These are phyloP conservation scores for Rhododendron griersonianum DNA, from an alignment of 148 eudicot genomes.

Conservation along the genomic window DNA sequence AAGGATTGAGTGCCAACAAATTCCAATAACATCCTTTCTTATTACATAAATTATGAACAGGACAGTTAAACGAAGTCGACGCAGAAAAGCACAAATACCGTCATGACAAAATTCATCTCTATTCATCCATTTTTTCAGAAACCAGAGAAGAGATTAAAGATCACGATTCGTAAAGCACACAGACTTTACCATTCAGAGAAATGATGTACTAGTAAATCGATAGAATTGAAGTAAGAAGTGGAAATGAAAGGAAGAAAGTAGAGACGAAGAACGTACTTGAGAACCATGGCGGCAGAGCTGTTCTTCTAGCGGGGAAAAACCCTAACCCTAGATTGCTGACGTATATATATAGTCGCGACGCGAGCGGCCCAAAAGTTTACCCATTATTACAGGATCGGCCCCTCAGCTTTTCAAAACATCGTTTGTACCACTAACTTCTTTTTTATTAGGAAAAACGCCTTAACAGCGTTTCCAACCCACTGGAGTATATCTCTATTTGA, in stretches of 20 bases:
- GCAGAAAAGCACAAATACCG: not conserved
- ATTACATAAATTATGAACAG: not conserved
- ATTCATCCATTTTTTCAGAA: not conserved
- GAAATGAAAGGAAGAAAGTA: not conserved
- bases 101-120: not conserved
- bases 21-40: no score
- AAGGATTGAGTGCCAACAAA: no score
- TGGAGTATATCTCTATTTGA: no score
- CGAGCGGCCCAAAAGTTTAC: not conserved
- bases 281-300: slow-evolving; percentile 21
- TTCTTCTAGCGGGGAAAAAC: not conserved
- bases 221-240: not conserved
- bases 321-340: not conserved
- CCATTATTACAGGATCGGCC: not conserved
- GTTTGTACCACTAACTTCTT: not conserved
- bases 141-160: not conserved
- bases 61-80: not conserved
- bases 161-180: not conserved
- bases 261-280: slow-evolving; percentile 13
- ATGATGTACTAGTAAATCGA: not conserved
- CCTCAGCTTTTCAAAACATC: not conserved
- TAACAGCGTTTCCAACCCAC: no score
- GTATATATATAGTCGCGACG: not conserved
- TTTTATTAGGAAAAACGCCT: no score
- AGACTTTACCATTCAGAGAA: not conserved